A percentile compares a stretch with the other conserved stretches of the same genome.
Evolutionary conservation across 2,329 filamentous ascomycete species (phyloP).

Genomic region (Alternaria dauci): DNA sequence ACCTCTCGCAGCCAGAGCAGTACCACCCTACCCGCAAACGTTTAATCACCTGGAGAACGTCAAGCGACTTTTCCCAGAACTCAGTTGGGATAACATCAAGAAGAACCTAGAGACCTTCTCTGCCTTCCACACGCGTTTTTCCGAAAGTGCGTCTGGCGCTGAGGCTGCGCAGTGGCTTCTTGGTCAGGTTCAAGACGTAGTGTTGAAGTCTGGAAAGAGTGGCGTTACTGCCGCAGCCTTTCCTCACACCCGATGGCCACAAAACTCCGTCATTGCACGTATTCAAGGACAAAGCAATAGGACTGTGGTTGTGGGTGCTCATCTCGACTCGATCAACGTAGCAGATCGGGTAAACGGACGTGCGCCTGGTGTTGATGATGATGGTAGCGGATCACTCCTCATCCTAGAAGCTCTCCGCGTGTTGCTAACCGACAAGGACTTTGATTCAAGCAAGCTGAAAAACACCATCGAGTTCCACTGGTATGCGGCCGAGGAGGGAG

Average conservation of each 20-base stretch:
- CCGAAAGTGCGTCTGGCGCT: slow-evolving; percentile 60
- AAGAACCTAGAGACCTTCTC: slow-evolving; percentile 20
- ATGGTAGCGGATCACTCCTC: slow-evolving; percentile 89
- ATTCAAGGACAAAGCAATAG: slow-evolving; percentile 84
- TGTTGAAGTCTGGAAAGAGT: slow-evolving; percentile 66
- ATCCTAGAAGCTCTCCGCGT: slow-evolving; percentile 89
- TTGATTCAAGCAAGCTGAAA: slow-evolving; percentile 59
- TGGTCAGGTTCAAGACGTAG: slow-evolving; percentile 72
- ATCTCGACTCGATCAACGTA: slow-evolving; percentile 61
- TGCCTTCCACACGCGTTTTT: slow-evolving; percentile 36
- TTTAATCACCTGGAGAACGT: not conserved
- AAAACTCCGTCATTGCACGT: slow-evolving; percentile 87
- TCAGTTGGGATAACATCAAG: slow-evolving; percentile 17
- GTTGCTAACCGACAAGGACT: slow-evolving; percentile 69
- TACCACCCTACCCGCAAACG: slow-evolving; percentile 27
- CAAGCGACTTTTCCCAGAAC: not conserved
- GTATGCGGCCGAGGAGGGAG: slow-evolving; percentile 90
- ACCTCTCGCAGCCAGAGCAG: slow-evolving; percentile 29
- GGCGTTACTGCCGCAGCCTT: not conserved
- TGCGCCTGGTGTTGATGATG: slow-evolving; percentile 87
- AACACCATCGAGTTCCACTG: slow-evolving; percentile 97
- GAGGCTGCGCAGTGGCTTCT: slow-evolving; percentile 89
- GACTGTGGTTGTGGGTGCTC: slow-evolving; percentile 86
- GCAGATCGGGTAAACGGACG: slow-evolving; percentile 46
- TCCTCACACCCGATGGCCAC: slow-evolving; percentile 44